Evolutionary conservation across 306 rosid species (phyloP).

Genomic region (Casuarina equisetifolia): DNA sequence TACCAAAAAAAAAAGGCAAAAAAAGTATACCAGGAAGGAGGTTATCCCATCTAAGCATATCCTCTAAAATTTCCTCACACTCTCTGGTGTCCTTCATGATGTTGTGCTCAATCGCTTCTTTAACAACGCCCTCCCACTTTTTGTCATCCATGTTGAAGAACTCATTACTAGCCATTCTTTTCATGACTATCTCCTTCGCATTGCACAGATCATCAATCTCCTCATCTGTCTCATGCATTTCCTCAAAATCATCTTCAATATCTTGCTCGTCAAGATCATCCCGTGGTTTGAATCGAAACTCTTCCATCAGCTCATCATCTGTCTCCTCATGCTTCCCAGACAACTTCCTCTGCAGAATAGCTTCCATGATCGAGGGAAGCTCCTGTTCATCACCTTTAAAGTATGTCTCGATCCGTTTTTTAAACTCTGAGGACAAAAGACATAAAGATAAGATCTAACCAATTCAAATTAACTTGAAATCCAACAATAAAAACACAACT

Average conservation of each 20-base stretch:
- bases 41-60: constrained; percentile 61
- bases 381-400: constrained; percentile 67
- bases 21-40: constrained; percentile 50
- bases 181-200: constrained; percentile 58
- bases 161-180: constrained; percentile 58
- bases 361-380: constrained; percentile 64
- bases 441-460: neutral
- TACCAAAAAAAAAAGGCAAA: neutral
- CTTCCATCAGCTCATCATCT: constrained; percentile 69
- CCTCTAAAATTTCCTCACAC: constrained; percentile 55
- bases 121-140: constrained; percentile 48
- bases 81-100: constrained; percentile 42
- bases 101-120: constrained; percentile 51
- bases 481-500: neutral
- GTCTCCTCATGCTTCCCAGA: constrained; percentile 72
- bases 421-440: constrained; percentile 51
- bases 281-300: constrained; percentile 46
- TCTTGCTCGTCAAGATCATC: constrained; percentile 47
- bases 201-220: constrained; percentile 74
- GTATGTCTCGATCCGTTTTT: constrained; percentile 55
- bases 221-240: constrained; percentile 55
- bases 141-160: constrained; percentile 57
- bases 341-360: constrained; percentile 64
- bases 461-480: constrained; percentile 1
- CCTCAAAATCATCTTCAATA: constrained; percentile 77